Conservation (phyloP, 1,284 basidiomycete genomes). For the Sutorius eximius region DNA sequence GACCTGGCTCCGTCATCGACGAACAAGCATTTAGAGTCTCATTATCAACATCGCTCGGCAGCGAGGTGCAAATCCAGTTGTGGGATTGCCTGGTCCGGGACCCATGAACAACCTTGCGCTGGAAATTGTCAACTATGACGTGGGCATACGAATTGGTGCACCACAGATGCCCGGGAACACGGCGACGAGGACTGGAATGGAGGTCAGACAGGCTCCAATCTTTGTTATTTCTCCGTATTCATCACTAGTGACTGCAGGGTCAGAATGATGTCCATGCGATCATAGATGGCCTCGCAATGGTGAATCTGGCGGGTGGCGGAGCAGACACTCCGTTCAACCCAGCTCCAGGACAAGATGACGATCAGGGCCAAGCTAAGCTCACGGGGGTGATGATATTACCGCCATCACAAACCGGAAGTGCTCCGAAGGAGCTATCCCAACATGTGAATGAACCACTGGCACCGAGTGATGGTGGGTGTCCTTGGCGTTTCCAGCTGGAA, state of each 20-base stretch:
- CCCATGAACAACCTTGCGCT: conserved; percentile 37
- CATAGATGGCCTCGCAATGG: conserved; percentile 28
- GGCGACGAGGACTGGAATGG: conserved; percentile 32
- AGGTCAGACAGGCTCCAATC: conserved; percentile 29
- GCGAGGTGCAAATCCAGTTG: conserved; percentile 17
- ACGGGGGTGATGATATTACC: conserved; percentile 51
- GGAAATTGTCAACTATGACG: conserved; percentile 34
- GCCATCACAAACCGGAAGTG: conserved; percentile 49
- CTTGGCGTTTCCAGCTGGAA: conserved; percentile 45
- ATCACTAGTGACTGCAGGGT: conserved; percentile 24
- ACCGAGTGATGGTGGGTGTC: conserved; percentile 37
- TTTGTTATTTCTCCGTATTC: not conserved
- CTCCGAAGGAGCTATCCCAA: conserved; percentile 42
- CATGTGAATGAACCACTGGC: conserved; percentile 26
- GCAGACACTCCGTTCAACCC: conserved; percentile 42
- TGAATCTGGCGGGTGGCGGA: conserved; percentile 23
- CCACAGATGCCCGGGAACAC: conserved; percentile 21
- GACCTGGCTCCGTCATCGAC: conserved; percentile 8
- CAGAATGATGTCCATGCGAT: conserved; percentile 24
- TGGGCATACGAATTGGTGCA: conserved; percentile 34
- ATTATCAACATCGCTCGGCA: conserved; percentile 36
- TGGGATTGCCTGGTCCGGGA: conserved; percentile 33
- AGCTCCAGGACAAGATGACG: conserved; percentile 30
- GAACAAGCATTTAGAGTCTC: conserved; percentile 34
- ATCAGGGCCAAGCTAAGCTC: conserved; percentile 37